These are phyloP conservation scores for Cnidoscolus chayamansa DNA, from an alignment of 441 rosid species.

Conservation along the genomic window DNA sequence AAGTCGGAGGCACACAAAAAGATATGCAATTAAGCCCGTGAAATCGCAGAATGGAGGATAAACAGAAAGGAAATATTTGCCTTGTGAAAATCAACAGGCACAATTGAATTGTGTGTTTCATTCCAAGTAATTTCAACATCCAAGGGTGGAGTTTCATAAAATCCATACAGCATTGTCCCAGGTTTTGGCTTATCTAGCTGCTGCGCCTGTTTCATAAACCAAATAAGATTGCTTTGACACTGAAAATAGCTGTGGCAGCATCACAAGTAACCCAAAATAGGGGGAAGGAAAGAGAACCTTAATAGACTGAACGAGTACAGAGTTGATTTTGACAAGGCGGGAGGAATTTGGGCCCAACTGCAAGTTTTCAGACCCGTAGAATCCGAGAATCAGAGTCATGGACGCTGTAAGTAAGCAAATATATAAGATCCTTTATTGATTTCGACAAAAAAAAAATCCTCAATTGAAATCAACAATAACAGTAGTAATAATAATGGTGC, in stretches of 20 bases:
- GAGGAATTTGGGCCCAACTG: conserved; percentile 46
- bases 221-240: conserved; percentile 12
- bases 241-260: background rate
- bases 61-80: conserved; percentile 19
- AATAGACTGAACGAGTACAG: conserved; percentile 45
- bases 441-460: no score
- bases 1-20: background rate
- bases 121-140: conserved; percentile 41
- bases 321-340: conserved; percentile 35
- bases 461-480: no score
- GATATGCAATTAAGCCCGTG: background rate
- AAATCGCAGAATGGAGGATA: background rate
- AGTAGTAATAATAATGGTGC: no score
- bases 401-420: conserved; percentile 36
- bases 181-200: conserved; percentile 29
- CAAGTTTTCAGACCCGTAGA: conserved; percentile 40
- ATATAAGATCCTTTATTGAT: background rate
- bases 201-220: conserved; percentile 33
- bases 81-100: conserved; percentile 40
- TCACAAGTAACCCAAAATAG: background rate
- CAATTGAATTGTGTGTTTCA: conserved; percentile 32
- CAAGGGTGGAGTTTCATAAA: conserved; percentile 36
- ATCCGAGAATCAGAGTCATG: conserved; percentile 45
- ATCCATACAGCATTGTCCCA: conserved; percentile 42
- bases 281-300: conserved; percentile 29